Conservation (phyloP, 1,139 yeast species). For the Hansenula lynferdii region DNA sequence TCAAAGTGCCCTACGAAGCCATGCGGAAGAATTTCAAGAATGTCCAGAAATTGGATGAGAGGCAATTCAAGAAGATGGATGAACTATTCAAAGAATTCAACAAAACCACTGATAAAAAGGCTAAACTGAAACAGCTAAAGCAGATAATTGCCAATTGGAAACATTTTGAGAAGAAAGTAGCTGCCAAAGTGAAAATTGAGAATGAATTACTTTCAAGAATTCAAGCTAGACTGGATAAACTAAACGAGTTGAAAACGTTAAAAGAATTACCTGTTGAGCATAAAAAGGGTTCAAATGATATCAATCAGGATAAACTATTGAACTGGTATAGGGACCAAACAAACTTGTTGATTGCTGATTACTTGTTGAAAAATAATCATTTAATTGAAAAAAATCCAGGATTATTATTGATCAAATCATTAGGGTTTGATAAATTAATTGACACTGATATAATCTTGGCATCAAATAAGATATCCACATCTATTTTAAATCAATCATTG, state of each 20-base stretch:
- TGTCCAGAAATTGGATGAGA: constrained; percentile 54
- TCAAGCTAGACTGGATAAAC: constrained; percentile 32
- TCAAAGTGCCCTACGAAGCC: constrained; percentile 58
- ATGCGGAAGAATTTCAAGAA: constrained; percentile 53
- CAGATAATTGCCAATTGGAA: constrained; percentile 42
- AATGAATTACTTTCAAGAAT: constrained; percentile 46
- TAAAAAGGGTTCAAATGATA: constrained; percentile 22
- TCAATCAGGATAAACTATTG: constrained; percentile 33
- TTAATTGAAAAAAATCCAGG: constrained; percentile 17
- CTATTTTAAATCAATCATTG: constrained; percentile 41
- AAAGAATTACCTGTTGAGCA: constrained; percentile 19
- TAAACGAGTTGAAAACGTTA: constrained; percentile 34
- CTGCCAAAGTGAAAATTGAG: constrained; percentile 39
- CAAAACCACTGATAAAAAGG: constrained; percentile 27
- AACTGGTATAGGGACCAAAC: constrained; percentile 62
- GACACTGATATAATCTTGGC: constrained; percentile 56
- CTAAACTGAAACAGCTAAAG: constrained; percentile 19
- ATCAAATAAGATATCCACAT: constrained; percentile 46
- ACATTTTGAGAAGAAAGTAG: constrained; percentile 39
- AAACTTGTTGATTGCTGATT: constrained; percentile 53
- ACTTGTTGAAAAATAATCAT: constrained; percentile 40
- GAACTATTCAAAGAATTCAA: constrained; percentile 35
- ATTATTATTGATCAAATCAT: constrained; percentile 24
- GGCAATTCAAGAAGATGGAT: constrained; percentile 38
- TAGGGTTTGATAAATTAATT: constrained; percentile 40